phyloP scores from a whole-genome alignment of 495 filamentous ascomycete genomes.

The Tuber magnatum region DNA sequence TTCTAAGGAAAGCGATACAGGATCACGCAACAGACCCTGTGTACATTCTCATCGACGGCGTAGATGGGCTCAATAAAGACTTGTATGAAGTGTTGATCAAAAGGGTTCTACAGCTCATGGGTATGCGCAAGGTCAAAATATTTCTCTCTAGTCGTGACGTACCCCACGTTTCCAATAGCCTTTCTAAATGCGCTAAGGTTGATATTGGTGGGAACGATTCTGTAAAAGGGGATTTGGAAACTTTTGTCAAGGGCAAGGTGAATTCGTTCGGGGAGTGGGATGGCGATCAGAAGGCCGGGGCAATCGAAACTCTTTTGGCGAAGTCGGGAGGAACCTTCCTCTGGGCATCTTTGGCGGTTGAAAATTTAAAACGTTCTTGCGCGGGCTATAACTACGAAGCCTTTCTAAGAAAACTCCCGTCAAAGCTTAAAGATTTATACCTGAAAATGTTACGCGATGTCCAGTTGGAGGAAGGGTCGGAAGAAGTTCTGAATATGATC shows the following conservation, averaged over 20 bases:
- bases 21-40: neutral
- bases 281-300: neutral
- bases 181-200: neutral
- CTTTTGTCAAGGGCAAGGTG: neutral
- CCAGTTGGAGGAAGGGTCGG: no score
- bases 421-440: neutral
- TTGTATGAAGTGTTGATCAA: neutral
- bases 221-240: neutral
- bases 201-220: neutral
- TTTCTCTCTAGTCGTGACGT: neutral
- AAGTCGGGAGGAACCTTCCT: neutral
- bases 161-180: neutral
- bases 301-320: neutral
- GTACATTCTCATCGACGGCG: neutral
- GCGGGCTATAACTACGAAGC: neutral
- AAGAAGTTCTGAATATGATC: neutral
- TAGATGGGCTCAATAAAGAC: neutral
- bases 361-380: neutral
- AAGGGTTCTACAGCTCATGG: neutral
- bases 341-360: neutral
- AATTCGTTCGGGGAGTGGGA: neutral
- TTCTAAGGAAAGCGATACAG: neutral
- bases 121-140: neutral
- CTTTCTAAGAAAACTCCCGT: neutral
- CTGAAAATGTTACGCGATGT: neutral